These are phyloP conservation scores for Aspergillus piperis DNA, from an alignment of 2,329 filamentous ascomycete species.

Conservation along the genomic window DNA sequence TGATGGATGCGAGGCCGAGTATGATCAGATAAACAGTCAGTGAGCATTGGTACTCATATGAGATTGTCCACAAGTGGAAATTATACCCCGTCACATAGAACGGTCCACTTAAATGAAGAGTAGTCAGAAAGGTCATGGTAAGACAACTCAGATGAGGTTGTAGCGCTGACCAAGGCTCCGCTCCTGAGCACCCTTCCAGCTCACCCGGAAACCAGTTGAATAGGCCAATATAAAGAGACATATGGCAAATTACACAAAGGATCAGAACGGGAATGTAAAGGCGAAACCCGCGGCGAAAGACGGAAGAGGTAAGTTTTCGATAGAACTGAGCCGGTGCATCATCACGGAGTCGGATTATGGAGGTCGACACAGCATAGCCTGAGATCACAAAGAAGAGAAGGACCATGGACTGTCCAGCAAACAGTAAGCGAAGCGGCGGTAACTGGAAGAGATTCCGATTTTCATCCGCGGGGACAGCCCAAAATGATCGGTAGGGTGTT, in stretches of 20 bases:
- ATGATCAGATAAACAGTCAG: not conserved
- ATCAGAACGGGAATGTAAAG: slow-evolving; percentile 33
- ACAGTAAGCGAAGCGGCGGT: slow-evolving; percentile 42
- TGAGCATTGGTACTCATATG: not conserved
- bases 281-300: slow-evolving; percentile 33
- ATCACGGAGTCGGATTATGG: slow-evolving; percentile 42
- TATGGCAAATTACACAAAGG: slow-evolving; percentile 24
- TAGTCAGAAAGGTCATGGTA: not conserved
- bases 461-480: slow-evolving; percentile 21
- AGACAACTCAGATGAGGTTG: not conserved
- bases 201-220: not conserved
- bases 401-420: slow-evolving; percentile 47
- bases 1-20: not conserved
- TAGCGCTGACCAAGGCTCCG: not conserved
- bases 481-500: slow-evolving; percentile 23
- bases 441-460: slow-evolving; percentile 31
- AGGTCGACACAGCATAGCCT: slow-evolving; percentile 58
- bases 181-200: not conserved
- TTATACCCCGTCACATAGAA: not conserved
- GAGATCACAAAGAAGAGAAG: slow-evolving; percentile 61
- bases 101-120: not conserved
- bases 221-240: not conserved
- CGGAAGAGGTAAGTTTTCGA: slow-evolving; percentile 19
- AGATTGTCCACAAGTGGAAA: not conserved
- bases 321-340: slow-evolving; percentile 12